These are phyloP conservation scores for Naumovozyma dairenensis DNA, from an alignment of 805 yeast genomes.

Conservation along the genomic window DNA sequence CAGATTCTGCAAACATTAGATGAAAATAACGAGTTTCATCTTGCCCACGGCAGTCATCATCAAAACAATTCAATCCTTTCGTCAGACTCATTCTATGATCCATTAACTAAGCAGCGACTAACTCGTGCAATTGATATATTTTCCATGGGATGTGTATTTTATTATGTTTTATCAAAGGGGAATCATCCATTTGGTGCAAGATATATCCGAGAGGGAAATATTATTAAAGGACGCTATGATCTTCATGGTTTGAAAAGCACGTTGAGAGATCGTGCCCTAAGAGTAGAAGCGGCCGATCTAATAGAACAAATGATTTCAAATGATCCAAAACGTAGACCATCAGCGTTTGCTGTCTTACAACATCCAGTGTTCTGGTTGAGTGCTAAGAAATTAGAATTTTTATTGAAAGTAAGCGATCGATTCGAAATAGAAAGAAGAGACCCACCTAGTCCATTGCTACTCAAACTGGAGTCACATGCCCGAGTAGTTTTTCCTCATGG, in stretches of 20 bases:
- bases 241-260: conserved; percentile 33
- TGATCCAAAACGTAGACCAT: conserved; percentile 64
- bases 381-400: conserved; percentile 68
- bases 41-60: not conserved
- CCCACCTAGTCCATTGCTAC: conserved; percentile 56
- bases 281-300: conserved; percentile 61
- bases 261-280: conserved; percentile 17
- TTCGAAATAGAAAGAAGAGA: conserved; percentile 78
- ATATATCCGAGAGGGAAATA: conserved; percentile 80
- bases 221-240: conserved; percentile 55
- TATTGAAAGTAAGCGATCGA: conserved; percentile 81
- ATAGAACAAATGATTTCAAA: conserved; percentile 60
- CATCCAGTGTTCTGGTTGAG: conserved; percentile 88
- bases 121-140: conserved; percentile 90
- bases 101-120: conserved; percentile 44
- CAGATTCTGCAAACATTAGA: conserved; percentile 3
- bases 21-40: conserved; percentile 23
- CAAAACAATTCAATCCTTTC: conserved; percentile 7
- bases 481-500: conserved; percentile 41
- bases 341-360: conserved; percentile 51
- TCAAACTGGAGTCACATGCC: conserved; percentile 45
- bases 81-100: conserved; percentile 27
- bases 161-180: conserved; percentile 74
- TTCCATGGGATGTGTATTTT: conserved; percentile 90
- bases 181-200: conserved; percentile 93